Evolutionary conservation across 805 yeast genomes (phyloP).

Genomic region (Yamadazyma scolyti): DNA sequence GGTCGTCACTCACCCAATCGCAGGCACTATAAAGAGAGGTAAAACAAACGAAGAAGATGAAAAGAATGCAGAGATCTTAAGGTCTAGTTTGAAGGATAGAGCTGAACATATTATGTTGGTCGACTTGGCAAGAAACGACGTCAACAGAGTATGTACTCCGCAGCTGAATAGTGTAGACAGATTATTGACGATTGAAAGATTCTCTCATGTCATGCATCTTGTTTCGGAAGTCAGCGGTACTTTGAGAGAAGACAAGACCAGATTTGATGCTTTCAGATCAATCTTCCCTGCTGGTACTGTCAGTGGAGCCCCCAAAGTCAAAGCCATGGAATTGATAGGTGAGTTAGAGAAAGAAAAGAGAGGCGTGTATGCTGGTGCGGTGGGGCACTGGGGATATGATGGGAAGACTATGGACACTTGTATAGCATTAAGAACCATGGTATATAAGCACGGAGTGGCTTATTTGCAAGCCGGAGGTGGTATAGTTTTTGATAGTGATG

Average conservation of each 20-base stretch:
- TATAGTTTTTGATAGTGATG: conserved; percentile 92
- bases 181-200: conserved; percentile 83
- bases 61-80: conserved; percentile 65
- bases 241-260: conserved; percentile 73
- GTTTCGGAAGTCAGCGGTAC: conserved; percentile 95
- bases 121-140: conserved; percentile 94
- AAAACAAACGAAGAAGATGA: conserved; percentile 90
- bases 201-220: conserved; percentile 95
- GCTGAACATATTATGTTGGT: conserved; percentile 99
- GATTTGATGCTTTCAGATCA: conserved; percentile 96
- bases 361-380: conserved; percentile 98
- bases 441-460: conserved; percentile 83
- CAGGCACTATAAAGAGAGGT: conserved; percentile 94
- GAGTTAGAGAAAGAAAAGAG: conserved; percentile 88
- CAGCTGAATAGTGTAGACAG: conserved; percentile 81
- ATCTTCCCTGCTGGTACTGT: conserved; percentile 99
- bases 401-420: conserved; percentile 96
- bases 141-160: conserved; percentile 93
- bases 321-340: conserved; percentile 92
- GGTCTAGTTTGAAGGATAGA: conserved; percentile 81
- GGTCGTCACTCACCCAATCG: conserved; percentile 93
- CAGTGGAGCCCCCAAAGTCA: conserved; percentile 96
- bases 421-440: conserved; percentile 96
- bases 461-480: conserved; percentile 99
- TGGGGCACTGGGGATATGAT: conserved; percentile 96